Evolutionary conservation across 2,329 filamentous ascomycete genomes (phyloP).

Genomic region (Didymella keratinophila): DNA sequence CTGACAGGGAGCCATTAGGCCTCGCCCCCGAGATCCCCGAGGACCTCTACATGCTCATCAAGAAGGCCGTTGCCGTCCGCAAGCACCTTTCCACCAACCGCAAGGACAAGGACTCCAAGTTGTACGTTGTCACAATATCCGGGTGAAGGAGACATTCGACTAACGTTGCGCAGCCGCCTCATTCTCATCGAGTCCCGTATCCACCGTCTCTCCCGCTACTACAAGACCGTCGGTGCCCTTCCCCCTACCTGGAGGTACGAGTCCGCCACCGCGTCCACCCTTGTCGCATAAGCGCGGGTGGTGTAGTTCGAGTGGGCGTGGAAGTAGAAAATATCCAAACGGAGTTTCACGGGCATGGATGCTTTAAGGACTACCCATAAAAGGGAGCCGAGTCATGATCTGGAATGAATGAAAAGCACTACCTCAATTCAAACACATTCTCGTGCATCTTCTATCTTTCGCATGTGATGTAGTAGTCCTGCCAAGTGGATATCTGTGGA

Average conservation of each 20-base stretch:
- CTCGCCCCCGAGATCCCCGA: conserved; percentile 98
- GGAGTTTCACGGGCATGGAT: conserved; percentile 50
- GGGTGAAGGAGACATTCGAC: neutral
- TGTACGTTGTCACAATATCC: conserved; percentile 52
- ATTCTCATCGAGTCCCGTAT: conserved; percentile 99
- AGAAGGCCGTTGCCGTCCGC: conserved; percentile 93
- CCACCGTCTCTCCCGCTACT: conserved; percentile 99
- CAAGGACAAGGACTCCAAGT: conserved; percentile 99
- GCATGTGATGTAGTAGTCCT: conserved; percentile 17
- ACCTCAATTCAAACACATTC: conserved; percentile 37
- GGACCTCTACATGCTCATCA: conserved; percentile 99
- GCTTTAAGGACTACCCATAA: conserved; percentile 43
- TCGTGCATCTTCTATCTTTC: conserved; percentile 19
- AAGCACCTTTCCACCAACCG: conserved; percentile 99
- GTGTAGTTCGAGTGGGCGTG: conserved; percentile 32
- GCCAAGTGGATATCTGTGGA: conserved; percentile 31
- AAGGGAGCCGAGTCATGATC: conserved; percentile 43
- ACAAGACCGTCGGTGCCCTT: conserved; percentile 89
- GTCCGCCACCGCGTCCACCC: conserved; percentile 79
- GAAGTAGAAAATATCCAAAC: conserved; percentile 40
- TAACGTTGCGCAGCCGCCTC: conserved; percentile 68
- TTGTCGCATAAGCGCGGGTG: conserved; percentile 53
- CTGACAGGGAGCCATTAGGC: conserved; percentile 66
- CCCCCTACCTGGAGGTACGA: conserved; percentile 99
- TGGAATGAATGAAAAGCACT: conserved; percentile 51